Evolutionary conservation across 306 rosid genomes (phyloP).

Genomic region (Pterocarpus santalinus): DNA sequence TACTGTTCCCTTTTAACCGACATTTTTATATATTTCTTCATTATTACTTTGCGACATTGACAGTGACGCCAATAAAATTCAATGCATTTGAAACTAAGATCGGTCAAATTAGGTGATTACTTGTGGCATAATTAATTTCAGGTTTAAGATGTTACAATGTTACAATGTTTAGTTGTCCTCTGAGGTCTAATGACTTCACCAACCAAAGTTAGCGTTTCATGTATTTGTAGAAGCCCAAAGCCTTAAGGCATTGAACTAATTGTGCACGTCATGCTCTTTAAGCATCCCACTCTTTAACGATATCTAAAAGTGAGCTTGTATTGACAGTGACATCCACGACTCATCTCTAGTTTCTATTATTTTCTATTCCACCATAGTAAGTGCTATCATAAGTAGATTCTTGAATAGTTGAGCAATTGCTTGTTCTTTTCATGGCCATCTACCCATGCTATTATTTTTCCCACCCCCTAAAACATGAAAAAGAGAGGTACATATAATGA

Average conservation of each 20-base stretch:
- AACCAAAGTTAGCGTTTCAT: background rate
- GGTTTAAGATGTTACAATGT: too few relatives aligned
- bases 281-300: background rate
- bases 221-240: background rate
- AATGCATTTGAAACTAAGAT: background rate
- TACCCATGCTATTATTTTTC: constrained; percentile 43
- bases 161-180: background rate
- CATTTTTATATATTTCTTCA: too few relatives aligned
- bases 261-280: background rate
- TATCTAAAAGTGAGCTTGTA: background rate
- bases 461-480: background rate
- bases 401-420: constrained; percentile 47
- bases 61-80: too few relatives aligned
- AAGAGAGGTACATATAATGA: constrained; percentile 3
- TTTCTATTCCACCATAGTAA: constrained; percentile 33
- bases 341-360: constrained; percentile 10
- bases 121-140: background rate
- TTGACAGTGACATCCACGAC: constrained; percentile 36
- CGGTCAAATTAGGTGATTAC: background rate
- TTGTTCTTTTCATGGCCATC: constrained; percentile 52
- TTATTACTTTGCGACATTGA: too few relatives aligned
- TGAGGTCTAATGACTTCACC: background rate
- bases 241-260: background rate
- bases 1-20: too few relatives aligned
- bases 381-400: constrained; percentile 39